Percentiles rank a stretch among this genome's conserved stretches.
Conservation (phyloP, 495 filamentous ascomycete genomes). For the Annulohypoxylon stygium region DNA sequence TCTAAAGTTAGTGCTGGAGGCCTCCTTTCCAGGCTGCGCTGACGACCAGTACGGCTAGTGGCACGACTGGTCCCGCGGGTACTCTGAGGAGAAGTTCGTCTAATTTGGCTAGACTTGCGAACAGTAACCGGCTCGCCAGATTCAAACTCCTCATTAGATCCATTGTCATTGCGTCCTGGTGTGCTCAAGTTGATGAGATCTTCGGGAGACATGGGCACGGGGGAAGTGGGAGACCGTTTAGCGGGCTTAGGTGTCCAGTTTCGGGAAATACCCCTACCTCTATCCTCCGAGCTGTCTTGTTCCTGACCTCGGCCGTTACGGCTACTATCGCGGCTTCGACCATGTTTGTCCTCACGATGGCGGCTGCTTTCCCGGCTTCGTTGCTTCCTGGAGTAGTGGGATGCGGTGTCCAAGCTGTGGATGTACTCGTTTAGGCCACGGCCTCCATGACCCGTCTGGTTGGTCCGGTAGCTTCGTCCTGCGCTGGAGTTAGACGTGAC, state of each 20-base stretch:
- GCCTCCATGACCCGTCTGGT: constrained; percentile 58
- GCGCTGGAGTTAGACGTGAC: constrained; percentile 58
- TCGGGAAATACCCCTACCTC: constrained; percentile 72
- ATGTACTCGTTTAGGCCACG: constrained; percentile 88
- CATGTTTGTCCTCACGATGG: constrained; percentile 59
- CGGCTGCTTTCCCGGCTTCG: constrained; percentile 70
- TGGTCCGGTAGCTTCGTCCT: constrained; percentile 56
- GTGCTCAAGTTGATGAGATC: constrained; percentile 73
- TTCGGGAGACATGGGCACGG: constrained; percentile 91
- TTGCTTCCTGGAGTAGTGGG: constrained; percentile 69
- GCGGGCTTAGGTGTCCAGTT: constrained; percentile 79
- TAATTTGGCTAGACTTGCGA: constrained; percentile 55
- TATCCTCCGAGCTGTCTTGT: constrained; percentile 75
- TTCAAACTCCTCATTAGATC: constrained; percentile 39
- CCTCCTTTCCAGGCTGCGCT: constrained; percentile 63
- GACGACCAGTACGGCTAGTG: constrained; percentile 63
- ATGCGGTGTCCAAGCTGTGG: constrained; percentile 83
- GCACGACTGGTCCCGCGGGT: constrained; percentile 56
- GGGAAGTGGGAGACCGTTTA: constrained; percentile 89
- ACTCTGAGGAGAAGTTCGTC: constrained; percentile 55
- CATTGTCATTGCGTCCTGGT: constrained; percentile 50
- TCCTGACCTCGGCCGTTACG: constrained; percentile 62
- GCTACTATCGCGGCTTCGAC: constrained; percentile 65
- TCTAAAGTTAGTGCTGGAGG: constrained; percentile 61
- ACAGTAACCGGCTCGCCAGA: constrained; percentile 58